These are phyloP conservation scores for Pugionium cornutum DNA, from an alignment of 345 rosid genomes.

Conservation along the genomic window DNA sequence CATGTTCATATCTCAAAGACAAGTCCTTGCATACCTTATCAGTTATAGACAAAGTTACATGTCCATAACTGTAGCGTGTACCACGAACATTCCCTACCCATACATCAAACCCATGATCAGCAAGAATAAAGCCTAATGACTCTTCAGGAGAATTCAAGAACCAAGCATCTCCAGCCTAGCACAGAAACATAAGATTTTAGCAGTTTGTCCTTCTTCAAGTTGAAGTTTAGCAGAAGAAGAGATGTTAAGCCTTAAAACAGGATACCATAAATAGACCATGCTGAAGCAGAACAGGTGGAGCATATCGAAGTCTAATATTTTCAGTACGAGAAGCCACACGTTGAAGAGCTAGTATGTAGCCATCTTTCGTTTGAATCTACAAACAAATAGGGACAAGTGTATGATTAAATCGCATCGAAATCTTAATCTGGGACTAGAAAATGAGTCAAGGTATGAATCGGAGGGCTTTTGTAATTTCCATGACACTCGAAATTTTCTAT, in stretches of 20 bases:
- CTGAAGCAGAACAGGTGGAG: constrained; percentile 80
- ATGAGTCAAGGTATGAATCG: not conserved
- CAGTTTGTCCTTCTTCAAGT: not conserved
- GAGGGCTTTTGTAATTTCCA: too few species aligned
- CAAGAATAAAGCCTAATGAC: constrained; percentile 82
- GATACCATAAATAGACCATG: constrained; percentile 93
- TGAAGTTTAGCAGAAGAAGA: not conserved
- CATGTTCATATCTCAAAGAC: not conserved
- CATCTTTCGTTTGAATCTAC: constrained; percentile 81
- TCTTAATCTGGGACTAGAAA: not conserved
- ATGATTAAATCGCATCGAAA: not conserved
- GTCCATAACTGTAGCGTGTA: constrained; percentile 83
- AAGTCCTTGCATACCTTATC: constrained; percentile 58
- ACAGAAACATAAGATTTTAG: constrained; percentile 21
- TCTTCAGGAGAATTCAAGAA: constrained; percentile 67
- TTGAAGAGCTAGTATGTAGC: constrained; percentile 73
- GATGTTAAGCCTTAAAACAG: not conserved
- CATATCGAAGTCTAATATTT: constrained; percentile 32
- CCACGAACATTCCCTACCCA: constrained; percentile 97
- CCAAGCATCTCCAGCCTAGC: constrained; percentile 85
- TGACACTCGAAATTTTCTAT: not conserved
- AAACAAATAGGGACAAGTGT: not conserved
- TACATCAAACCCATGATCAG: constrained; percentile 86
- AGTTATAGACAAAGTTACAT: constrained; percentile 61
- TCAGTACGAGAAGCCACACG: constrained; percentile 60